These are phyloP conservation scores for Dioscorea cayenensis DNA, from an alignment of 116 monocot species.

Conservation along the genomic window DNA sequence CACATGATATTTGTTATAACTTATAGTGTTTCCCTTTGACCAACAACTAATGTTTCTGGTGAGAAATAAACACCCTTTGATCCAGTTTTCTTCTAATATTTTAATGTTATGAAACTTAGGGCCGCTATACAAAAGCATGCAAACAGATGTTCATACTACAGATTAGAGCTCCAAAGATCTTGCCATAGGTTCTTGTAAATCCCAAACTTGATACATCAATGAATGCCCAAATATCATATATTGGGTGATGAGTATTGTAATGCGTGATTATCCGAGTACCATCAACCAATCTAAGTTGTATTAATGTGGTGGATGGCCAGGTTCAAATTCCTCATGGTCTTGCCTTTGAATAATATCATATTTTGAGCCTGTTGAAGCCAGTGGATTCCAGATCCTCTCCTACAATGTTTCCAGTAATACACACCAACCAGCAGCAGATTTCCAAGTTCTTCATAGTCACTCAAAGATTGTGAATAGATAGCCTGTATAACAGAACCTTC, in stretches of 20 bases:
- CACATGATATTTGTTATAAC: too few species aligned
- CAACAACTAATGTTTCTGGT: conserved; percentile 28
- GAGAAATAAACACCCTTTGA: conserved; percentile 26
- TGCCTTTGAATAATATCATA: not conserved
- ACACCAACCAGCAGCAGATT: conserved; percentile 88
- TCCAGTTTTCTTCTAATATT: conserved; percentile 12
- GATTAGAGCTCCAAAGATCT: conserved; percentile 23
- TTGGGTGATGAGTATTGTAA: too few species aligned
- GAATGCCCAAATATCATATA: too few species aligned
- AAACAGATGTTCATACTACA: conserved; percentile 24
- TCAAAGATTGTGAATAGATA: conserved; percentile 58
- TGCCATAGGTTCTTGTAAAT: conserved; percentile 30
- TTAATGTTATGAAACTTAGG: conserved; percentile 17
- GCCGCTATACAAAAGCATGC: conserved; percentile 27
- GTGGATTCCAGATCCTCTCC: conserved; percentile 80
- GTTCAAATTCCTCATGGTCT: too few species aligned
- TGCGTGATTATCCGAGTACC: too few species aligned
- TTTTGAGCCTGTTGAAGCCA: conserved; percentile 95
- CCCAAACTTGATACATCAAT: conserved; percentile 22
- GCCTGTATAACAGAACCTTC: conserved; percentile 68
- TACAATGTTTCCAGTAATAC: conserved; percentile 93
- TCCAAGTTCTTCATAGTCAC: conserved; percentile 85
- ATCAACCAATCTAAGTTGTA: too few species aligned
- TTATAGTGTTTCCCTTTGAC: conserved; percentile 13
- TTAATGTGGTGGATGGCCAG: too few species aligned